phyloP scores from a whole-genome alignment of 2,329 filamentous ascomycete species.

The Calonectria pauciramosa region DNA sequence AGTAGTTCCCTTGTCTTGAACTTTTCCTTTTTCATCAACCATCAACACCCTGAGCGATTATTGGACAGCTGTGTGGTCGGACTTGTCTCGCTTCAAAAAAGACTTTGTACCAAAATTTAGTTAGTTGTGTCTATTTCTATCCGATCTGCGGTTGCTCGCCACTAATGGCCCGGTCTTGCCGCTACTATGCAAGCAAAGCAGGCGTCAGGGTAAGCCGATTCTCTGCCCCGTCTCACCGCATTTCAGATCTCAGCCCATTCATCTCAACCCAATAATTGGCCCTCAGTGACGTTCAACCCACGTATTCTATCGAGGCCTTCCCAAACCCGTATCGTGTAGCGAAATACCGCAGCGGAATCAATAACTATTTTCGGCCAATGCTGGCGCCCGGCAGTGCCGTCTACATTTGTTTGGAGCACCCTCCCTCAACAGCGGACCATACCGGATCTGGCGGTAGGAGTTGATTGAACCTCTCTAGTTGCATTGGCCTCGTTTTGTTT shows the following conservation, averaged over 20 bases:
- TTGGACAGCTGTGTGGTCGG: background rate
- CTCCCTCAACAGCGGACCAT: background rate
- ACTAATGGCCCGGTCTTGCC: background rate
- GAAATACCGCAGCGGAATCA: background rate
- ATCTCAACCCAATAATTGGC: background rate
- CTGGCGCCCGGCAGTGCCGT: background rate
- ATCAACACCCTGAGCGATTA: background rate
- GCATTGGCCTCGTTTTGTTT: background rate
- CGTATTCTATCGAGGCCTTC: background rate
- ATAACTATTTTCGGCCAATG: background rate
- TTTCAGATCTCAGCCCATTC: background rate
- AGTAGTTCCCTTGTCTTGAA: background rate
- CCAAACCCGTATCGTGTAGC: background rate
- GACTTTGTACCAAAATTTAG: background rate
- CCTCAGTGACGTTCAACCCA: background rate
- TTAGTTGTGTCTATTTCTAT: background rate
- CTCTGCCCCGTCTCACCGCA: slow-evolving; percentile 6
- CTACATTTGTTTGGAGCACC: background rate
- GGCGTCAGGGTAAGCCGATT: background rate
- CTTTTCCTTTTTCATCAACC: background rate
- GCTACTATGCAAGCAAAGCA: background rate
- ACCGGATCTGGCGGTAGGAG: slow-evolving; percentile 3
- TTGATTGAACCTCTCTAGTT: background rate
- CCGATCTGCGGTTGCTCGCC: background rate
- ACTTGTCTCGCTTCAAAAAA: background rate